Evolutionary conservation across 805 yeast species (phyloP).

Genomic region (Candida railenensis): DNA sequence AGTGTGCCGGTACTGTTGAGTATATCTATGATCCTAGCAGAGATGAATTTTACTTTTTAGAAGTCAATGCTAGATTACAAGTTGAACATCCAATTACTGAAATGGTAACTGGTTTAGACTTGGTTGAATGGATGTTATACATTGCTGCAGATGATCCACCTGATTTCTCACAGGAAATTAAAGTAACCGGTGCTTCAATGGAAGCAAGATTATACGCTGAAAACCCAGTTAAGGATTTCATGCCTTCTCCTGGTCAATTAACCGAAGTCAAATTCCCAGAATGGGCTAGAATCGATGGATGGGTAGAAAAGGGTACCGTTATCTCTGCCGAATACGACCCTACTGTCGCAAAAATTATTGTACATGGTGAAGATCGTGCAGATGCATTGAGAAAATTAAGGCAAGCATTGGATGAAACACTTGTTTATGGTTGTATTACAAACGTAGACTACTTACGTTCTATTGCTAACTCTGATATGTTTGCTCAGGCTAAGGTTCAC

Average conservation of each 20-base stretch:
- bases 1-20: constrained; percentile 97
- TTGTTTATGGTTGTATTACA: constrained; percentile 83
- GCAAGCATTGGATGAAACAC: constrained; percentile 81
- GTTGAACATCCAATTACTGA: constrained; percentile 98
- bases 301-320: constrained; percentile 88
- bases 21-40: constrained; percentile 84
- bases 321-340: constrained; percentile 95
- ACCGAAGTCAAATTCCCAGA: constrained; percentile 81
- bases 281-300: constrained; percentile 92
- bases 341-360: constrained; percentile 92
- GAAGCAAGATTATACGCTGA: constrained; percentile 97
- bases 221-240: constrained; percentile 91
- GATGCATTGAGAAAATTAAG: constrained; percentile 80
- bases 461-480: constrained; percentile 81
- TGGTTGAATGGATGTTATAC: constrained; percentile 95
- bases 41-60: constrained; percentile 91
- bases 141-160: constrained; percentile 92
- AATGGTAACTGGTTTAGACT: constrained; percentile 88
- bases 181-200: constrained; percentile 84
- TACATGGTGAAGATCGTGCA: constrained; percentile 83
- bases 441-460: constrained; percentile 87
- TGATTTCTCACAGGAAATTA: constrained; percentile 59
- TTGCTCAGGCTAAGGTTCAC: constrained; percentile 76
- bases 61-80: constrained; percentile 94
- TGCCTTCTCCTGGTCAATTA: constrained; percentile 95